These are phyloP conservation scores for Ophiocordyceps camponoti-saundersi DNA, from an alignment of 2,329 filamentous ascomycete species.

Conservation along the genomic window DNA sequence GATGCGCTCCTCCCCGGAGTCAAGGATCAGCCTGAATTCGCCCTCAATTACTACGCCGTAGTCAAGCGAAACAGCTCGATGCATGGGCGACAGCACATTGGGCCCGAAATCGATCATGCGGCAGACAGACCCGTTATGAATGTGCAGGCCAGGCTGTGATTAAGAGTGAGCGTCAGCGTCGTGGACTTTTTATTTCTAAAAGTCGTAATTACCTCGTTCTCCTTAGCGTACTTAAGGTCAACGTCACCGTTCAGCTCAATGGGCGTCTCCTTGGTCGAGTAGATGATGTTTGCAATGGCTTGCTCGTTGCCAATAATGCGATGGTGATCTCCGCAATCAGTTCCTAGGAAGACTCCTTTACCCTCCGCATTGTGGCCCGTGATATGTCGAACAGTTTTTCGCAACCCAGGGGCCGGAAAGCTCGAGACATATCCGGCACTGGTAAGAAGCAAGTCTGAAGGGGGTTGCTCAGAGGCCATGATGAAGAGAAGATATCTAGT, in stretches of 20 bases:
- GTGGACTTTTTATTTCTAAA: too few relatives aligned
- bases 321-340: conserved; percentile 12
- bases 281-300: conserved; percentile 12
- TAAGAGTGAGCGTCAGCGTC: too few relatives aligned
- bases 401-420: conserved; percentile 4
- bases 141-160: conserved; percentile 7
- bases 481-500: neutral
- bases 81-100: conserved; percentile 6
- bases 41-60: conserved; percentile 39
- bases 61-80: conserved; percentile 37
- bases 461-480: neutral
- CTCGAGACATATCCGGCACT: neutral
- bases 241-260: conserved; percentile 8
- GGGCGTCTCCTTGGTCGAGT: conserved; percentile 9
- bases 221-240: conserved; percentile 6
- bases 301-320: conserved; percentile 7
- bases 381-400: conserved; percentile 4
- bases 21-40: conserved; percentile 32
- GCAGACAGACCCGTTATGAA: conserved; percentile 21
- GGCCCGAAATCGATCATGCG: conserved; percentile 32
- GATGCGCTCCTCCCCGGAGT: conserved; percentile 27
- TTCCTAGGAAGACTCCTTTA: conserved; percentile 9
- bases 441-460: neutral
- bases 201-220: conserved; percentile 2
- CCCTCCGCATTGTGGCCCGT: conserved; percentile 6